Evolutionary conservation across 2,329 filamentous ascomycete species (phyloP), one percentile per base, ranked within the genome.

Genomic region (Fusarium begoniae): DNA sequence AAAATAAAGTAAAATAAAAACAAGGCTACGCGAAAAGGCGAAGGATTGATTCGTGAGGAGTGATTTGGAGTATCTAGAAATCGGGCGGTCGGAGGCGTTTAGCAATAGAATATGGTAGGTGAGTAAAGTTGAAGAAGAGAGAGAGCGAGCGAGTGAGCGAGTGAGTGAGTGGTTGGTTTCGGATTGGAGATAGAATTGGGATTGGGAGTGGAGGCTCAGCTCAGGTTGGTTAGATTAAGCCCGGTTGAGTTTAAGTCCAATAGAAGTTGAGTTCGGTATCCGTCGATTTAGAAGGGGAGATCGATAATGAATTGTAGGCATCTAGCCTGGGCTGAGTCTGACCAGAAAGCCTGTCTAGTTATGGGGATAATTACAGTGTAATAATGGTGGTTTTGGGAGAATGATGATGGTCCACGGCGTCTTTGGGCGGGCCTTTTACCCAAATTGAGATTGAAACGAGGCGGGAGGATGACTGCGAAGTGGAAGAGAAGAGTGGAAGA

Each of bases 331-430:
- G 41, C 55, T 75, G 69, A 66, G 69, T 47, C 48, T 56, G 51
- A 32, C 18, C 70, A 56, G 69, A 69, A 78, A 75, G 69, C 74
- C 77, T 78, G 77, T 69, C 32, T 35, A 35, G 32, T 78, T 77
- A 70, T 50, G 58, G 70, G 61, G 40, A 35, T 20, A 55, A 66
- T 58, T 65, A 35, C 51, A 38, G 35, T 28, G 30, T 44, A 47
- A 35, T 51, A 56, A 50, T 40, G 63, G 58, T 44, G 32, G 41
- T 51, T 70, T 32, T 53, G 57, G 75, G 73, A 72, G 56, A 59
- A 50, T 28, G 70, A 37, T 56, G 62, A 41, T 37, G 20, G 41
- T 48, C 40, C 47, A 55, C 35, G 20, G 17, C 24, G 58, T 58
- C 70, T 74, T 50, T 61, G 74, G 75, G 70, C 70, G 75, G 77